These are phyloP conservation scores for Phaeomoniella chlamydospora DNA, from an alignment of 2,329 filamentous ascomycete genomes.

Conservation along the genomic window DNA sequence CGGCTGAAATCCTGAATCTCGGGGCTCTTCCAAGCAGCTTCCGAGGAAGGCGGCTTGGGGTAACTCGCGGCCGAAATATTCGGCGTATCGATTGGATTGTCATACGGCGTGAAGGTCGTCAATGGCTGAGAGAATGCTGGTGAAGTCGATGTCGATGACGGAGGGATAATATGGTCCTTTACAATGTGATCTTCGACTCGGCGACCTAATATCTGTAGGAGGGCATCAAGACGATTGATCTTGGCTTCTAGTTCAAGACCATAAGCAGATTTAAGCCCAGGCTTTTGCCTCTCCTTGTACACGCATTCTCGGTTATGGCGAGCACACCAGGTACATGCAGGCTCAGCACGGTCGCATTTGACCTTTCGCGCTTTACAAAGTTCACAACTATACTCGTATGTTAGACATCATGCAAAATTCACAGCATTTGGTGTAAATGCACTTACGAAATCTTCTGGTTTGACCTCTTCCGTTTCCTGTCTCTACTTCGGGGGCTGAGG, in stretches of 20 bases:
- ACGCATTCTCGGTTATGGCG: conserved; percentile 53
- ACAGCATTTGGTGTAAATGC: neutral
- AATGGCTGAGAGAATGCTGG: neutral
- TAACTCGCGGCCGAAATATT: neutral
- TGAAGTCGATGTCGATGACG: neutral
- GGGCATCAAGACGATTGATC: conserved; percentile 42
- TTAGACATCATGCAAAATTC: neutral
- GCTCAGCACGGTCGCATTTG: conserved; percentile 37
- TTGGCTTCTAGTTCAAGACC: conserved; percentile 45
- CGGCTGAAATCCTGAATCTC: neutral
- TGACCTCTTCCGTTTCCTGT: neutral
- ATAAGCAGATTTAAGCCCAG: conserved; percentile 48
- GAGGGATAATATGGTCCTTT: conserved; percentile 9
- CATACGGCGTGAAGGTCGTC: neutral
- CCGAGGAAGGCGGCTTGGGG: neutral
- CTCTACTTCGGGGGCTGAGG: neutral
- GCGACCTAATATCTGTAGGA: conserved; percentile 50
- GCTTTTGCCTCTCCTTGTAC: conserved; percentile 58
- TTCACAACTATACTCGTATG: conserved; percentile 15
- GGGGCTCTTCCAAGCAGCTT: neutral
- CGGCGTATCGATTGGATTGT: neutral
- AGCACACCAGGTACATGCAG: conserved; percentile 56
- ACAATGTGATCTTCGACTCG: conserved; percentile 45
- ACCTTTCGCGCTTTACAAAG: conserved; percentile 30
- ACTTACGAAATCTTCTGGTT: neutral